These are phyloP conservation scores for Jasminum sambac DNA, from an alignment of 257 asterid genomes.

Conservation along the genomic window DNA sequence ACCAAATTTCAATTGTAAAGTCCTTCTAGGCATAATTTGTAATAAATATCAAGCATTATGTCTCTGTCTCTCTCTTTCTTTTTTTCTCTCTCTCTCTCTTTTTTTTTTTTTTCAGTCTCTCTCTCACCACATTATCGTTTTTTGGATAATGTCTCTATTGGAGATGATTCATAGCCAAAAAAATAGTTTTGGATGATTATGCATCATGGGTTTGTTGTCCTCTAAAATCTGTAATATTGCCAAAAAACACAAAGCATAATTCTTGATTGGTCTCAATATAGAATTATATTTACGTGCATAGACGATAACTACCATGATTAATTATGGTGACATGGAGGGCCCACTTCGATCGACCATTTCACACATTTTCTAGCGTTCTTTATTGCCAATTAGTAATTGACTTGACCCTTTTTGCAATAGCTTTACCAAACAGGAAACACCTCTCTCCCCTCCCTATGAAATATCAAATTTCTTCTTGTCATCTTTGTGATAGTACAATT, in stretches of 20 bases:
- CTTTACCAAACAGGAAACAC: not conserved
- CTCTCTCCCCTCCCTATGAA: not conserved
- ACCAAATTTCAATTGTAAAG: too few relatives aligned
- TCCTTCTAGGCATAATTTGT: too few relatives aligned
- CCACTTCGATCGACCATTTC: not conserved
- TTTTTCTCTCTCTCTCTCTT: too few relatives aligned
- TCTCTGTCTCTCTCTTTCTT: too few relatives aligned
- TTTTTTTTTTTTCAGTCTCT: too few relatives aligned
- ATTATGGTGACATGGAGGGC: not conserved
- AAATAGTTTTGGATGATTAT: not conserved
- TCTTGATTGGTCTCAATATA: not conserved
- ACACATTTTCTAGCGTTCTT: not conserved
- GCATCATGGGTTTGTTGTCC: not conserved
- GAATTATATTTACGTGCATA: not conserved
- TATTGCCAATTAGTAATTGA: not conserved
- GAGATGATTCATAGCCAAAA: not conserved
- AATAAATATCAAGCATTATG: too few relatives aligned
- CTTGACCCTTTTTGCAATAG: not conserved
- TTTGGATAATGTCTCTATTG: too few relatives aligned
- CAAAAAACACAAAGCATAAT: not conserved
- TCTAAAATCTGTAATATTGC: not conserved
- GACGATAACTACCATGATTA: not conserved
- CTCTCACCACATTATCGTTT: too few relatives aligned
- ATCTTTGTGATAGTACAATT: not conserved
- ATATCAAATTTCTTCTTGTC: not conserved